Percentiles rank a stretch among this genome's conserved stretches.
These are phyloP conservation scores for Penicillium coffeae DNA, from an alignment of 495 filamentous ascomycete species.

Conservation along the genomic window DNA sequence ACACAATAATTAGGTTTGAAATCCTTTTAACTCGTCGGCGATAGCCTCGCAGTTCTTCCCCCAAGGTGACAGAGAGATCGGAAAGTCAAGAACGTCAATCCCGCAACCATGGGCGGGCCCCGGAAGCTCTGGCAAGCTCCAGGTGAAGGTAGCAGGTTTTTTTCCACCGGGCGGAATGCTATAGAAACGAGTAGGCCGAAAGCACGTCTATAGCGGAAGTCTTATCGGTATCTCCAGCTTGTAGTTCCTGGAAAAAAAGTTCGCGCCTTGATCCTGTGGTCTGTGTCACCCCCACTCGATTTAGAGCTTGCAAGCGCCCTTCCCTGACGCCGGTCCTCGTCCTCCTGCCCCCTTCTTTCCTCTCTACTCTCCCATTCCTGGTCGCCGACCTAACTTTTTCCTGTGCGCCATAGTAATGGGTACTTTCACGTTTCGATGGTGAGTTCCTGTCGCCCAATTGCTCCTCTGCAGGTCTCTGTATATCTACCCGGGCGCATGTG, in stretches of 20 bases:
- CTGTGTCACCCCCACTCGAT: constrained; percentile 9
- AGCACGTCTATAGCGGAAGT: background rate
- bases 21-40: too few relatives aligned
- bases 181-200: background rate
- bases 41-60: too few relatives aligned
- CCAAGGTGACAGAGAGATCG: too few relatives aligned
- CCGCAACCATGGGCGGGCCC: too few relatives aligned
- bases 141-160: too few relatives aligned
- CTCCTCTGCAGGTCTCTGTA: background rate
- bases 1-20: too few relatives aligned
- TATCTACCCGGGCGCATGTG: background rate
- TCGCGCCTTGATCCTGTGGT: constrained; percentile 4
- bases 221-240: background rate
- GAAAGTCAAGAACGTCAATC: too few relatives aligned
- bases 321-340: background rate
- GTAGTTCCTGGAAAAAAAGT: background rate
- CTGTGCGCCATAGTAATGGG: constrained; percentile 27
- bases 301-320: constrained; percentile 8
- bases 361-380: background rate
- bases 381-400: background rate
- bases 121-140: too few relatives aligned
- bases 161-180: too few relatives aligned
- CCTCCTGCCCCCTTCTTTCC: background rate
- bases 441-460: constrained; percentile 16
- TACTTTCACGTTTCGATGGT: constrained; percentile 44